Evolutionary conservation across 805 yeast genomes (phyloP), one percentile per base, ranked within the genome.

Genomic region (Maudiozyma turicensis): DNA sequence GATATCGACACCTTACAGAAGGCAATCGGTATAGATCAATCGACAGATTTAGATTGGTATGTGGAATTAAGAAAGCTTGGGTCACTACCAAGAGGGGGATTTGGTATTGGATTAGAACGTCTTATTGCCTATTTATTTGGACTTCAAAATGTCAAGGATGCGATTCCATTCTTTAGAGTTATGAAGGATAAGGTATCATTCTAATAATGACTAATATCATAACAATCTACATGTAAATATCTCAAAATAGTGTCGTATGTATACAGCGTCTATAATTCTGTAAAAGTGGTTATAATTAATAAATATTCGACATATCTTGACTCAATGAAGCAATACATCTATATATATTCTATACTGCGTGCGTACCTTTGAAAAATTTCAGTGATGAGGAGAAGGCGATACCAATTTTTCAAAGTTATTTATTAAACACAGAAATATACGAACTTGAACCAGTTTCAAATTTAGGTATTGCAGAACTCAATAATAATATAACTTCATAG

Each of bases 21-120:
- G 0, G 84, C 78, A 51, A 80, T 91, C 65, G 50, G 63, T 7
- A 49, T 60, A 3, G 70, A 69, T 1, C 44, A 60, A 0, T 59
- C 63, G 3, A 75, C 72, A 2, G 76, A 78, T 15, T 64, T 93
- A 64, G 72, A 77, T 32, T 93, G 99, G 99, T 93, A 90, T 61
- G 56, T 83, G 30, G 76, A 82, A 1, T 71, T 85, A 8, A 73
- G 99, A 51, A 71, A 71, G 52, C 81, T 84, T 56, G 98, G 97
- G 0, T 71, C 85, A 2, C 82, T 82, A 26, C 96, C 97, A 0
- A 98, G 91, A 63, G 99, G 99, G 44, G 99, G 99, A 0, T 93
- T 84, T 67, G 99, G 99, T 0, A 71, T 93, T 72, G 99, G 99
- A 0, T 80, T 90, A 56, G 99, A 93, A 64, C 72, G 99, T 51